A percentile compares a stretch with the other conserved stretches of the same genome.
phyloP scores from a whole-genome alignment of 495 filamentous ascomycete genomes.

The Thozetella sp. region DNA sequence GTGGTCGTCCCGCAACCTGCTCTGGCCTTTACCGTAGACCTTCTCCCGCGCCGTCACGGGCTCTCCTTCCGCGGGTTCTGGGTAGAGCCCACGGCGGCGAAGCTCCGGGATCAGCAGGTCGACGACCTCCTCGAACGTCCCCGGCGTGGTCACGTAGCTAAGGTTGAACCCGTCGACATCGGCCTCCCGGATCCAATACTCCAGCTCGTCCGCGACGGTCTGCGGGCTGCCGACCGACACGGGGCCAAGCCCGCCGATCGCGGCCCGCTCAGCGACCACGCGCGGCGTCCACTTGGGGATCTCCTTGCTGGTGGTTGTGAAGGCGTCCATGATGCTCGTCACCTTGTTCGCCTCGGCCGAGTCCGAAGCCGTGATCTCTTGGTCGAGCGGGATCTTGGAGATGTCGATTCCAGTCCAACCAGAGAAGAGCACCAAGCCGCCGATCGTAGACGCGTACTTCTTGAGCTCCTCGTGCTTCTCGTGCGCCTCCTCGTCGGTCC shows the following conservation, averaged over 20 bases:
- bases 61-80: constrained; percentile 34
- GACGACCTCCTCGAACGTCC: constrained; percentile 46
- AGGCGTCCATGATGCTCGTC: constrained; percentile 48
- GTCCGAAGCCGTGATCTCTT: constrained; percentile 54
- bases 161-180: constrained; percentile 69
- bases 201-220: constrained; percentile 62
- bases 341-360: constrained; percentile 55
- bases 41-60: constrained; percentile 59
- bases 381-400: constrained; percentile 54
- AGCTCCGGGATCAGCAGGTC: constrained; percentile 45
- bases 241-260: constrained; percentile 57
- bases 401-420: constrained; percentile 68
- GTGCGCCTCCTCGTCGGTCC: constrained; percentile 57
- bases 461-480: constrained; percentile 53
- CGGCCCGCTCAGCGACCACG: constrained; percentile 56
- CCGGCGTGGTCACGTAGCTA: constrained; percentile 42
- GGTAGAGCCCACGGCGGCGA: constrained; percentile 34
- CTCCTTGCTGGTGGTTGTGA: constrained; percentile 51
- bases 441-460: constrained; percentile 52
- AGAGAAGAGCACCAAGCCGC: constrained; percentile 60
- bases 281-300: constrained; percentile 54
- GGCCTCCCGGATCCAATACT: constrained; percentile 61
- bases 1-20: constrained; percentile 53
- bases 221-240: constrained; percentile 55
- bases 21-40: constrained; percentile 60